Evolutionary conservation across 306 rosid species (phyloP), one percentile per base, ranked within the genome.

Genomic region (Dalbergia cultrata): DNA sequence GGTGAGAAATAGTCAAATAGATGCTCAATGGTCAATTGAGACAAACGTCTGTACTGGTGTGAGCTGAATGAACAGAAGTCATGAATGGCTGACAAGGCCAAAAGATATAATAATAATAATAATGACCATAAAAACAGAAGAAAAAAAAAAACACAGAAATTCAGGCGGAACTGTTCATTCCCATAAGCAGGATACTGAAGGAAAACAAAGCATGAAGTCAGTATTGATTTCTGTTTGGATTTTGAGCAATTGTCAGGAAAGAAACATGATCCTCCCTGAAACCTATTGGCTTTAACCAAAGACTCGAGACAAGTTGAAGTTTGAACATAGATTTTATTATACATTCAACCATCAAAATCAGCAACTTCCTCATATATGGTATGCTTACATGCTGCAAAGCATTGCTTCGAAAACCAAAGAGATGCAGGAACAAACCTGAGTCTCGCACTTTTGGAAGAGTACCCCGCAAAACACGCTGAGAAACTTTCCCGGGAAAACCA

Each of bases 401-500:
- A 70, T 58, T 76, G 80, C 71, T 50, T 41, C 56, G 37, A 41
- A 65, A 59, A 65, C 70, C 59, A 57, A 60, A 54, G 82, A 62
- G 77, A 80, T 64, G 47, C 70, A 76, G 73, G 39, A 37, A 60
- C 72, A 13, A 70, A 86, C 91, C 88, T 79, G 86, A 77, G 63
- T 50, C 18, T 54, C 33, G 6, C 43, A 34, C 66, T 45, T 75
- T 37, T 14, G 69, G 66, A 47, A 16, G 81, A 44, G 62, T 62
- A 49, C 50, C 58, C 70, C 9, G 21, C 45, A 64, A 77, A 78
- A 47, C 3, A 33, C 62, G 68, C 60, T 65, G 69, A 53, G 52
- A 60, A 52, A 49, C 67, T 0, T 5, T 50, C 60, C 22, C 60
- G 3, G 53, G 26, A n/a, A 17, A 54, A 54, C 22, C 7, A 54